Evolutionary conservation across 257 asterid species (phyloP).

Genomic region (Leonotis leonurus): DNA sequence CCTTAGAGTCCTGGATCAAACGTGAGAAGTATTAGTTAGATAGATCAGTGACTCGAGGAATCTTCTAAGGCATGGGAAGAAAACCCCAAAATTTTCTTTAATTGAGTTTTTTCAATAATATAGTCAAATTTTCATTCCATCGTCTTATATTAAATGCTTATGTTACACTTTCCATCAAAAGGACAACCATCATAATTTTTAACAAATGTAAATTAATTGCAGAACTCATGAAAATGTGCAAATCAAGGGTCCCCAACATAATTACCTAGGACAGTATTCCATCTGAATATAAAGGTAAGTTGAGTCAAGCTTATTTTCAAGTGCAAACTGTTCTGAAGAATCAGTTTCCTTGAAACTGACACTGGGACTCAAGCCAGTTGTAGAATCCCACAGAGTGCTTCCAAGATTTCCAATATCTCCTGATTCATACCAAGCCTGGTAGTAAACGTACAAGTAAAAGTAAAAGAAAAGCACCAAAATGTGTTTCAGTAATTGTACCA

Average conservation of each 20-base stretch:
- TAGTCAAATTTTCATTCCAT: background rate
- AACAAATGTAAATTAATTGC: background rate
- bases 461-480: slow-evolving; percentile 1
- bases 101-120: background rate
- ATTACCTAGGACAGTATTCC: slow-evolving; percentile 97
- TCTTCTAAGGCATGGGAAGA: background rate
- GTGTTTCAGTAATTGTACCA: slow-evolving; percentile 2
- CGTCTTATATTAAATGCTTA: background rate
- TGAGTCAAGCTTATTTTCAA: slow-evolving; percentile 59
- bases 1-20: slow-evolving; percentile 69
- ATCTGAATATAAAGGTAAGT: slow-evolving; percentile 93
- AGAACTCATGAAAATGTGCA: slow-evolving; percentile 2
- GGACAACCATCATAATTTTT: background rate
- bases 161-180: background rate
- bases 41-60: background rate
- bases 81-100: no score
- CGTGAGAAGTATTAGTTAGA: slow-evolving; percentile 16
- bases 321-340: slow-evolving; percentile 47
- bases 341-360: slow-evolving; percentile 54
- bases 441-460: slow-evolving; percentile 3
- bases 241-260: slow-evolving; percentile 8
- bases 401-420: slow-evolving; percentile 57
- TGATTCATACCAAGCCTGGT: slow-evolving; percentile 96
- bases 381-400: slow-evolving; percentile 52
- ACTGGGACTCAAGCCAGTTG: slow-evolving; percentile 59